Percentiles rank a stretch among this genome's conserved stretches.
Conservation (phyloP, 1,284 basidiomycete genomes). For the Schizophyllum commune region DNA sequence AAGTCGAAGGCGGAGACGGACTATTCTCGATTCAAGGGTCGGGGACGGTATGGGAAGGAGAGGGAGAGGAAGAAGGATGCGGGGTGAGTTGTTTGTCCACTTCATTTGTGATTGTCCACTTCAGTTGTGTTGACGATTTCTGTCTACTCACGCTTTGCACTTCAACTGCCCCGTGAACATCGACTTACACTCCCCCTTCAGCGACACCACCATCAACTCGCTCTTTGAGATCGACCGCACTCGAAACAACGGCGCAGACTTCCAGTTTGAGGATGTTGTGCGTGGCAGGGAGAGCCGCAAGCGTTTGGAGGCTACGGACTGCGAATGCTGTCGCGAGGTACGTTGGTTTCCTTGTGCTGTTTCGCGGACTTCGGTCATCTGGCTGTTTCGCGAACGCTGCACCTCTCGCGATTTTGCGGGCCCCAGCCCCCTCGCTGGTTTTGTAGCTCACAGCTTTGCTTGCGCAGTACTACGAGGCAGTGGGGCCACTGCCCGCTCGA, state of each 20-base stretch:
- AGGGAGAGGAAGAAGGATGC: slow-evolving; percentile 12
- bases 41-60: slow-evolving; percentile 37
- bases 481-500: slow-evolving; percentile 61
- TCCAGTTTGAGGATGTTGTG: slow-evolving; percentile 73
- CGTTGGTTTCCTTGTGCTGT: slow-evolving; percentile 17
- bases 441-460: neutral
- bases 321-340: slow-evolving; percentile 80
- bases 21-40: slow-evolving; percentile 43
- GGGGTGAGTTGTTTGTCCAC: slow-evolving; percentile 1
- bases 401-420: too few species aligned
- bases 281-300: slow-evolving; percentile 58
- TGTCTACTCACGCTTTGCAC: too few species aligned
- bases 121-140: too few species aligned
- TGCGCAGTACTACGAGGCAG: slow-evolving; percentile 69
- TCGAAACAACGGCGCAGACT: slow-evolving; percentile 57
- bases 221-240: slow-evolving; percentile 60
- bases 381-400: too few species aligned
- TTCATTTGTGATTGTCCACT: slow-evolving; percentile 14
- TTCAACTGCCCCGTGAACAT: too few species aligned
- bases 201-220: slow-evolving; percentile 47
- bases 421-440: slow-evolving; percentile 2
- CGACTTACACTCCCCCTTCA: too few species aligned
- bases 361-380: too few species aligned
- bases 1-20: slow-evolving; percentile 21
- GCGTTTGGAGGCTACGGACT: slow-evolving; percentile 70